Percentiles rank a stretch among this genome's conserved stretches.
Evolutionary conservation across 192 early-diverging fungal genomes (phyloP).

Genomic region (Lobulomyces angularis): DNA sequence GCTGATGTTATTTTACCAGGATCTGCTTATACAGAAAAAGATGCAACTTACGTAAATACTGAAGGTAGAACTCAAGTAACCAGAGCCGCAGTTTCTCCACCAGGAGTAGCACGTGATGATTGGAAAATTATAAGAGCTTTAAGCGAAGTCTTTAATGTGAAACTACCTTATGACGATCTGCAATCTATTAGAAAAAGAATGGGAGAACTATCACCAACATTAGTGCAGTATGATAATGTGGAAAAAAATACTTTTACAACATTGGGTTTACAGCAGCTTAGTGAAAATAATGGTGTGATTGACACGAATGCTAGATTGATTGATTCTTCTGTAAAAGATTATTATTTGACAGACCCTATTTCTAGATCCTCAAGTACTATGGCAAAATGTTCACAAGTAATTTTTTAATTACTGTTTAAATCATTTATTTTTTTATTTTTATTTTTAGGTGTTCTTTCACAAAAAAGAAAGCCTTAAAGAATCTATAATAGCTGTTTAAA

Average conservation of each 20-base stretch:
- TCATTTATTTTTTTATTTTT: too few species aligned
- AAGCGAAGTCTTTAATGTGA: constrained; percentile 63
- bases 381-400: constrained; percentile 77
- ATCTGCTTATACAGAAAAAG: constrained; percentile 92
- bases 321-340: constrained; percentile 54
- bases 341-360: constrained; percentile 91
- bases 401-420: too few species aligned
- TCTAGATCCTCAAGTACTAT: constrained; percentile 86
- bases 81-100: constrained; percentile 80
- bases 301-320: constrained; percentile 5
- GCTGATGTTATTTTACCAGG: constrained; percentile 95
- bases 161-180: constrained; percentile 85
- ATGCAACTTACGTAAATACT: constrained; percentile 90
- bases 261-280: constrained; percentile 51
- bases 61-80: constrained; percentile 91
- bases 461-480: too few species aligned
- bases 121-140: constrained; percentile 98
- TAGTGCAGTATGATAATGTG: constrained; percentile 64
- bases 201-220: constrained; percentile 70
- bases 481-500: too few species aligned
- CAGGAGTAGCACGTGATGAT: constrained; percentile 86
- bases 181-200: constrained; percentile 71
- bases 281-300: constrained; percentile 9
- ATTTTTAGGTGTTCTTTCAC: too few species aligned
- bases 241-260: constrained; percentile 36